phyloP scores from a whole-genome alignment of 78 protist species.

The Dictyostelium brefeldianum region DNA sequence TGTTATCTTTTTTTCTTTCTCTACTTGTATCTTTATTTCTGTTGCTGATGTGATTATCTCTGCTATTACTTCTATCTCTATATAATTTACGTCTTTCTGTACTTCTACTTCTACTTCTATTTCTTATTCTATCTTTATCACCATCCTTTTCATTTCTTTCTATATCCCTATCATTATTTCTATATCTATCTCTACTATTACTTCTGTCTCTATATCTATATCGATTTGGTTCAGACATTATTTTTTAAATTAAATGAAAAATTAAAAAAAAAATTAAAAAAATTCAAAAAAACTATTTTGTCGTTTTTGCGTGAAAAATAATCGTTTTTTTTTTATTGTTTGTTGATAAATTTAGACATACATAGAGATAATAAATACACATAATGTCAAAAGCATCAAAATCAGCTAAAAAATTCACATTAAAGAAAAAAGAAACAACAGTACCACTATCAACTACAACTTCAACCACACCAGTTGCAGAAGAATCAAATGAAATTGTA shows the following conservation, averaged over 20 bases:
- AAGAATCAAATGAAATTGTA: background rate
- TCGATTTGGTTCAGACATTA: background rate
- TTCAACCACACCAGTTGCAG: too few species aligned
- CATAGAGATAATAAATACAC: background rate
- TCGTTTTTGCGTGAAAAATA: too few species aligned
- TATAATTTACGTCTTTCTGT: background rate
- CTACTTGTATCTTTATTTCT: background rate
- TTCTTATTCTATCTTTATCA: background rate
- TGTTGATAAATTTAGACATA: background rate
- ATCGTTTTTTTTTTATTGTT: background rate
- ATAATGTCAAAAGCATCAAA: background rate
- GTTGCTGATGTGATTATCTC: background rate
- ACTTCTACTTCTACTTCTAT: constrained; percentile 5
- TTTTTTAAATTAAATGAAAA: background rate
- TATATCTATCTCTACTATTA: constrained; percentile 1
- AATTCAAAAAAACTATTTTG: background rate
- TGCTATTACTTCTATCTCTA: background rate
- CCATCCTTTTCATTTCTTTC: background rate
- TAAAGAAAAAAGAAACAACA: background rate
- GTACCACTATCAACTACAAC: background rate
- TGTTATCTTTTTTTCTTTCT: background rate
- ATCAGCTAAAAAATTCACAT: background rate
- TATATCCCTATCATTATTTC: background rate
- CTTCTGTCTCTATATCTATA: constrained; percentile 26
- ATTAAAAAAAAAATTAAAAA: background rate